Evolutionary conservation across 768 basidiomycete species (phyloP).

Genomic region (Pleurotus djamor): DNA sequence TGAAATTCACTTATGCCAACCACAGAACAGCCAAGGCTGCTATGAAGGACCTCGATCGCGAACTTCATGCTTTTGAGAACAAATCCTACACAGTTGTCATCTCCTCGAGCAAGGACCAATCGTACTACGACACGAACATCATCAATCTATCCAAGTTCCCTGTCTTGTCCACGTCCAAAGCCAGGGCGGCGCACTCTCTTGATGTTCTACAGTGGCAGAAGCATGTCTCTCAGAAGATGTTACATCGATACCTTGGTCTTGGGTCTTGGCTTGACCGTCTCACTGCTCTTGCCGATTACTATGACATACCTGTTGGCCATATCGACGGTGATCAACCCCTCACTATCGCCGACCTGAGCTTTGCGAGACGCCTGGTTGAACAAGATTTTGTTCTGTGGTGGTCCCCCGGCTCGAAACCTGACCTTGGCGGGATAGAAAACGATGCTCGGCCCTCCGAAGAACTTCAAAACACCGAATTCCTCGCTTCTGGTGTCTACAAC

Average conservation of each 20-base stretch:
- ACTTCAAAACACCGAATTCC: slow-evolving; percentile 80
- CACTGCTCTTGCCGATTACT: slow-evolving; percentile 82
- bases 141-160: slow-evolving; percentile 84
- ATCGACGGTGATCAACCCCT: slow-evolving; percentile 88
- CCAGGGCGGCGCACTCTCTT: slow-evolving; percentile 68
- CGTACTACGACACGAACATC: slow-evolving; percentile 74
- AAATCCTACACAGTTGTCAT: slow-evolving; percentile 76
- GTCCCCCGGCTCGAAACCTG: slow-evolving; percentile 86
- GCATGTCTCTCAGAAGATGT: slow-evolving; percentile 79
- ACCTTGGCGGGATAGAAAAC: slow-evolving; percentile 91
- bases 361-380: slow-evolving; percentile 80
- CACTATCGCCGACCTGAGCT: slow-evolving; percentile 86
- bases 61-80: slow-evolving; percentile 74
- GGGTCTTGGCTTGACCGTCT: slow-evolving; percentile 81
- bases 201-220: slow-evolving; percentile 90
- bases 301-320: slow-evolving; percentile 91
- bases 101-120: slow-evolving; percentile 82
- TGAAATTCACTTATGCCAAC: slow-evolving; percentile 54
- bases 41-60: slow-evolving; percentile 83
- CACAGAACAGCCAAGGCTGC: slow-evolving; percentile 79
- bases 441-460: slow-evolving; percentile 79
- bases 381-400: slow-evolving; percentile 97
- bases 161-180: slow-evolving; percentile 81
- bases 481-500: slow-evolving; percentile 81
- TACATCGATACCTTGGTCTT: slow-evolving; percentile 76